Conservation (phyloP, 148 eudicot genomes). For the Nepenthes gracilis region DNA sequence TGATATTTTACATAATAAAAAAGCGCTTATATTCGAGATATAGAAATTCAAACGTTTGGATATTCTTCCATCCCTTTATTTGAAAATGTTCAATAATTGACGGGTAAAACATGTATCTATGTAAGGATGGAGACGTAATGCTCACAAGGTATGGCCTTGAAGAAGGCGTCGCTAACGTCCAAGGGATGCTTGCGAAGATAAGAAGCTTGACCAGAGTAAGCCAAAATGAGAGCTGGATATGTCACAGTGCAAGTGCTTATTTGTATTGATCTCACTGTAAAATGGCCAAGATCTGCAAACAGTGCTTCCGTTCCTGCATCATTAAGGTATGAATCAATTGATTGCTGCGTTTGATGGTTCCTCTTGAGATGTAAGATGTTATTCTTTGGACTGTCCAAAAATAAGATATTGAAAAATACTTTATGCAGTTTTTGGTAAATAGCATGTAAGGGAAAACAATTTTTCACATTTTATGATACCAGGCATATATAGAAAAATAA, state of each 20-base stretch:
- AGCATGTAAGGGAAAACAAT: too few relatives aligned
- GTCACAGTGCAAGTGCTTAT: constrained; percentile 23
- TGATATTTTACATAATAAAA: too few relatives aligned
- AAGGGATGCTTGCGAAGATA: constrained; percentile 22
- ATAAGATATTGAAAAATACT: background rate
- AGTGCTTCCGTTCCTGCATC: constrained; percentile 32
- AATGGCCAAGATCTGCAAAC: constrained; percentile 39
- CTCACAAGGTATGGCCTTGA: constrained; percentile 24
- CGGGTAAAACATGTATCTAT: too few relatives aligned
- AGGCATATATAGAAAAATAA: too few relatives aligned
- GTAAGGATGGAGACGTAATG: background rate
- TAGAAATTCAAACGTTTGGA: too few relatives aligned
- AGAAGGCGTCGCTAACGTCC: constrained; percentile 23
- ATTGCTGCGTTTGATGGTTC: too few relatives aligned
- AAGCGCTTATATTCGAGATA: too few relatives aligned
- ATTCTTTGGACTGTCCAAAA: too few relatives aligned
- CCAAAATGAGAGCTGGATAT: constrained; percentile 30
- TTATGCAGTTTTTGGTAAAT: background rate
- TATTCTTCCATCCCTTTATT: too few relatives aligned
- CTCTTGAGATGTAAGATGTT: too few relatives aligned
- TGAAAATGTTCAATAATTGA: too few relatives aligned
- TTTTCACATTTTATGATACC: too few relatives aligned
- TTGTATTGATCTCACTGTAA: constrained; percentile 31
- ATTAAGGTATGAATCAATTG: background rate
- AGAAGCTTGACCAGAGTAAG: constrained; percentile 32